Conservation (phyloP, 2,329 filamentous ascomycete genomes). For the Diplodia sapinea region DNA sequence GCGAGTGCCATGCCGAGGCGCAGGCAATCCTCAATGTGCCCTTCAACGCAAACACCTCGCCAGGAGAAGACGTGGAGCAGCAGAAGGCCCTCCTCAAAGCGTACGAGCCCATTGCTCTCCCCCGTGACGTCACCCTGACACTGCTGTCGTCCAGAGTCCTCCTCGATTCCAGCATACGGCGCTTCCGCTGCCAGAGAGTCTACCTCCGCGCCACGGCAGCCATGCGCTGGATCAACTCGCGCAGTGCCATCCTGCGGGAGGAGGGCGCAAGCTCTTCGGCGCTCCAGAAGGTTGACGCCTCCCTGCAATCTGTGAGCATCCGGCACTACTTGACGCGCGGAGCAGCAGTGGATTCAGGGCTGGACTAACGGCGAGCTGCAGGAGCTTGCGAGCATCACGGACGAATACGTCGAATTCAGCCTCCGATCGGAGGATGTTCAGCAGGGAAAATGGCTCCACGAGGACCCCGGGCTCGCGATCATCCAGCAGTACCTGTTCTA, state of each 20-base stretch:
- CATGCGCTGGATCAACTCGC: conserved; percentile 63
- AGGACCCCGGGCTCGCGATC: conserved; percentile 62
- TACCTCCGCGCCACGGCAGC: conserved; percentile 65
- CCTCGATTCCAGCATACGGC: conserved; percentile 63
- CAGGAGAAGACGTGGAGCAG: conserved; percentile 56
- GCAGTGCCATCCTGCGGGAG: conserved; percentile 58
- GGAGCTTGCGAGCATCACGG: conserved; percentile 64
- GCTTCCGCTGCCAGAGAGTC: conserved; percentile 66
- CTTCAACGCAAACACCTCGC: conserved; percentile 54
- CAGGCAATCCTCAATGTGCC: conserved; percentile 61
- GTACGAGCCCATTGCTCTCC: conserved; percentile 46
- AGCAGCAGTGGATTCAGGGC: not conserved
- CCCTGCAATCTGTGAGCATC: conserved; percentile 55
- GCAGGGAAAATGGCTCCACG: conserved; percentile 66
- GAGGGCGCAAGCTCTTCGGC: conserved; percentile 53
- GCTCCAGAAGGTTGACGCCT: conserved; percentile 56
- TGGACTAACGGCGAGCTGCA: conserved; percentile 39
- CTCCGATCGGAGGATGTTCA: conserved; percentile 61
- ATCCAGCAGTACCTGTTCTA: conserved; percentile 47
- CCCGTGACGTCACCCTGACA: not conserved
- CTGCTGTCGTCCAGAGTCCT: conserved; percentile 57
- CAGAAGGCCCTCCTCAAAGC: conserved; percentile 63
- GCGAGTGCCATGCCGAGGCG: conserved; percentile 62
- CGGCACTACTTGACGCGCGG: not conserved
- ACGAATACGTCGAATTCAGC: conserved; percentile 61